A percentile compares a stretch with the other conserved stretches of the same genome.
phyloP scores from a whole-genome alignment of 441 rosid species.

The Aleurites moluccanus region DNA sequence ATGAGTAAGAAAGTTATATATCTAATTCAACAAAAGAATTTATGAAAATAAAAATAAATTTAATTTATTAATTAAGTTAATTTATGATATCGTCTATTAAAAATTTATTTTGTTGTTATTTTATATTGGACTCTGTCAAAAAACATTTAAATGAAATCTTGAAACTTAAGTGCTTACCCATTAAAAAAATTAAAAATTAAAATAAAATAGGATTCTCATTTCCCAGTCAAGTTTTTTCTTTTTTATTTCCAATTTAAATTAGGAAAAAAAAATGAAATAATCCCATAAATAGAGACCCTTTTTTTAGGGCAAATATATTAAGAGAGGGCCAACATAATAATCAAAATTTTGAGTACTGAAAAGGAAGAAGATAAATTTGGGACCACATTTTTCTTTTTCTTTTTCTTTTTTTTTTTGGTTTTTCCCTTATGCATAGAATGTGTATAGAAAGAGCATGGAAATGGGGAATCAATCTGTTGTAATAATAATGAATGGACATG shows the following conservation, averaged over 20 bases:
- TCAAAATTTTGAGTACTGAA: slow-evolving; percentile 19
- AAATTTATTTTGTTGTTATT: no score
- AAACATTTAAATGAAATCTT: neutral
- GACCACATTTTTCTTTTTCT: slow-evolving; percentile 16
- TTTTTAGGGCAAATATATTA: neutral
- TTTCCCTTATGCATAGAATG: neutral
- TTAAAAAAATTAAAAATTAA: no score
- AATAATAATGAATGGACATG: slow-evolving; percentile 25
- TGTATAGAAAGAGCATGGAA: neutral
- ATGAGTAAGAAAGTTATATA: no score
- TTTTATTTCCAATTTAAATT: no score
- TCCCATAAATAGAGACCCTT: neutral
- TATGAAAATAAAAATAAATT: no score
- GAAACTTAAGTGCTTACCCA: neutral
- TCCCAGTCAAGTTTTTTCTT: neutral
- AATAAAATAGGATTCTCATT: no score
- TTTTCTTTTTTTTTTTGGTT: no score
- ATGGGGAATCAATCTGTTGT: slow-evolving; percentile 1
- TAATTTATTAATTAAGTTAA: no score
- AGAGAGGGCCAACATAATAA: slow-evolving; percentile 25
- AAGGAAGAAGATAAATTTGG: neutral
- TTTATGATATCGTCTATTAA: no score
- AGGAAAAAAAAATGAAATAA: neutral
- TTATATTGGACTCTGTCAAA: neutral
- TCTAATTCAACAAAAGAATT: no score